These are phyloP conservation scores for Erigeron canadensis DNA, from an alignment of 129 eudicot genomes.

Conservation along the genomic window DNA sequence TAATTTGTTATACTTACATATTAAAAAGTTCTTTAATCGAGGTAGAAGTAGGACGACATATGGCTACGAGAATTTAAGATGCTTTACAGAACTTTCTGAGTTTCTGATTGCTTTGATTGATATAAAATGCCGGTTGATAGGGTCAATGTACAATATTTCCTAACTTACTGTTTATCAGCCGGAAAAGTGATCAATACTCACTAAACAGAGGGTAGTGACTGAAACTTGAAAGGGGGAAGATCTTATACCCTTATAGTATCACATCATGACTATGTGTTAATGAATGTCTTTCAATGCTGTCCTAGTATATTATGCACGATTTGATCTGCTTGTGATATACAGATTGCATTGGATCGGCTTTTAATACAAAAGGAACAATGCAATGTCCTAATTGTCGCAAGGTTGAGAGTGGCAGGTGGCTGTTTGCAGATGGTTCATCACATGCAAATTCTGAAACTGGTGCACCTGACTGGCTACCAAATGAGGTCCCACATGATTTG, in stretches of 20 bases:
- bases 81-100: conserved; percentile 4
- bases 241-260: not conserved
- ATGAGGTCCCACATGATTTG: conserved; percentile 37
- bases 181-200: not conserved
- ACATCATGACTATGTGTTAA: not conserved
- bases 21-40: not conserved
- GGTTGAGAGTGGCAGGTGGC: conserved; percentile 75
- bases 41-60: not conserved
- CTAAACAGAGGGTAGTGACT: not conserved
- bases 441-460: conserved; percentile 39
- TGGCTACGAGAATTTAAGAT: conserved; percentile 5
- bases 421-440: conserved; percentile 68
- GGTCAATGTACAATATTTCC: not conserved
- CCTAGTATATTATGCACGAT: conserved; percentile 9
- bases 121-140: not conserved
- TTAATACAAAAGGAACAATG: conserved; percentile 73
- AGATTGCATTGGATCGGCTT: conserved; percentile 92
- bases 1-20: not conserved
- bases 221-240: not conserved
- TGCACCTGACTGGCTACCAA: conserved; percentile 39
- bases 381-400: conserved; percentile 86
- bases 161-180: not conserved
- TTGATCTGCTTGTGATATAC: conserved; percentile 29
- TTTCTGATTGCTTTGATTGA: conserved; percentile 7
- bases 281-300: conserved; percentile 16